phyloP scores from a whole-genome alignment of 139 green algal species.

The Picochlorum sp. region DNA sequence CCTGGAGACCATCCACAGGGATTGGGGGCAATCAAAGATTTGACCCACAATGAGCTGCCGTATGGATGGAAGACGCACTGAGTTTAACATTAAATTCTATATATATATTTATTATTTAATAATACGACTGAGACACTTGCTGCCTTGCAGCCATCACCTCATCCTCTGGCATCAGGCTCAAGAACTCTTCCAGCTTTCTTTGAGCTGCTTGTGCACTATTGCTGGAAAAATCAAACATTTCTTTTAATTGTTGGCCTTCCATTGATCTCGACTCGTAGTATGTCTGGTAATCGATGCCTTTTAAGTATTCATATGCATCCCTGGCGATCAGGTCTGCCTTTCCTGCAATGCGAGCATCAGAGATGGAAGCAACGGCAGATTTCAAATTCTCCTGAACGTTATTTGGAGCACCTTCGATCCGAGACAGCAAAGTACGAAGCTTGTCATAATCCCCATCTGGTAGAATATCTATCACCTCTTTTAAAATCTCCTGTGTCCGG shows the following conservation, averaged over 20 bases:
- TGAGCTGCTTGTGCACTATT: conserved; percentile 11
- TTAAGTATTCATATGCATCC: conserved; percentile 29
- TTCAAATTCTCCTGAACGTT: conserved; percentile 47
- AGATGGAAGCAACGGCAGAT: conserved; percentile 26
- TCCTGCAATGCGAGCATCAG: background rate
- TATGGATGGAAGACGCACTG: background rate
- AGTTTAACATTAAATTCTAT: background rate
- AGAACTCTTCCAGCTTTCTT: conserved; percentile 34
- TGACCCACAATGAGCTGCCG: conserved; percentile 14
- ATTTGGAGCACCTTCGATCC: conserved; percentile 48
- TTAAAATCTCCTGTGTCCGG: conserved; percentile 24
- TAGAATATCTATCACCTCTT: conserved; percentile 12
- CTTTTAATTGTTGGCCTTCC: conserved; percentile 24
- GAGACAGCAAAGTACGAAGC: conserved; percentile 16
- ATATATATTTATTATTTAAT: conserved; percentile 5
- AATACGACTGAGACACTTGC: conserved; percentile 18
- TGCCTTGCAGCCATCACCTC: conserved; percentile 28
- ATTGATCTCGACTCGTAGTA: conserved; percentile 33
- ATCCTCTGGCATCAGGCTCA: conserved; percentile 38
- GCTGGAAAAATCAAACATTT: conserved; percentile 34
- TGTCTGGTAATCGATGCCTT: conserved; percentile 32
- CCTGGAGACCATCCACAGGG: conserved; percentile 17
- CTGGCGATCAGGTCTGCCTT: conserved; percentile 12
- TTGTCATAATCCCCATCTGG: conserved; percentile 19
- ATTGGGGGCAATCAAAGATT: conserved; percentile 34